Evolutionary conservation across 2,329 filamentous ascomycete genomes (phyloP).

Genomic region (Xylariaceae sp.): DNA sequence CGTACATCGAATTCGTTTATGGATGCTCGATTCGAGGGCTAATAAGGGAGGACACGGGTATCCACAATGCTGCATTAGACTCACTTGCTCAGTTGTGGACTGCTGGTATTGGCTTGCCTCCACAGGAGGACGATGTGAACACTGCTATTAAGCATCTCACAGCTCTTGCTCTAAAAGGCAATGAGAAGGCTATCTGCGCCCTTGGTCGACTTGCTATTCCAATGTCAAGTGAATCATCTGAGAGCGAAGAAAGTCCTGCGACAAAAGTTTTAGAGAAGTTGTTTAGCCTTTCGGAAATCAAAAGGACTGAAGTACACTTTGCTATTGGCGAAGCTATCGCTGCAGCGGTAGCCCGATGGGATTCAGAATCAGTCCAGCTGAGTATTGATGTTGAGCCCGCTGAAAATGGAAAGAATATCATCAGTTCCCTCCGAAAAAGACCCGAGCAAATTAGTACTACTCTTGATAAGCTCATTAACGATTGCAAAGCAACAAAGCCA

Average conservation of each 20-base stretch:
- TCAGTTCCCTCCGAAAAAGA: conserved; percentile 45
- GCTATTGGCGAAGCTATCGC: conserved; percentile 87
- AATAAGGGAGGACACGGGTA: conserved; percentile 28
- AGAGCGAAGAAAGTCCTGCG: conserved; percentile 47
- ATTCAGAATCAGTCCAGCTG: conserved; percentile 77
- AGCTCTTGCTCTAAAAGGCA: conserved; percentile 66
- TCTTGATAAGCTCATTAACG: conserved; percentile 74
- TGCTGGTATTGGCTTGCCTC: conserved; percentile 36
- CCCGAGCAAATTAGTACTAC: conserved; percentile 56
- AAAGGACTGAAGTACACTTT: conserved; percentile 87
- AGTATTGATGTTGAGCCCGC: conserved; percentile 74
- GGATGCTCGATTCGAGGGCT: conserved; percentile 27
- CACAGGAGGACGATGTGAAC: conserved; percentile 53
- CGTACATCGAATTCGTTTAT: conserved; percentile 35
- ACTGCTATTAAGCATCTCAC: conserved; percentile 70
- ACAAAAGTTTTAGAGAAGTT: conserved; percentile 69
- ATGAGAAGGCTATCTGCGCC: conserved; percentile 80
- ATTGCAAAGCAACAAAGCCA: conserved; percentile 86
- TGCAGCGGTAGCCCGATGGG: conserved; percentile 79
- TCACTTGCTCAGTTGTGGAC: conserved; percentile 43
- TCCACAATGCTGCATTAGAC: conserved; percentile 38
- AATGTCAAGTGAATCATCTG: conserved; percentile 42
- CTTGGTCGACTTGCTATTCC: conserved; percentile 78
- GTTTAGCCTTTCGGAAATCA: conserved; percentile 80
- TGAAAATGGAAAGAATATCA: conserved; percentile 42